Percentiles rank a stretch among this genome's conserved stretches.
phyloP scores from a whole-genome alignment of 306 rosid genomes.

The Delonix regia region DNA sequence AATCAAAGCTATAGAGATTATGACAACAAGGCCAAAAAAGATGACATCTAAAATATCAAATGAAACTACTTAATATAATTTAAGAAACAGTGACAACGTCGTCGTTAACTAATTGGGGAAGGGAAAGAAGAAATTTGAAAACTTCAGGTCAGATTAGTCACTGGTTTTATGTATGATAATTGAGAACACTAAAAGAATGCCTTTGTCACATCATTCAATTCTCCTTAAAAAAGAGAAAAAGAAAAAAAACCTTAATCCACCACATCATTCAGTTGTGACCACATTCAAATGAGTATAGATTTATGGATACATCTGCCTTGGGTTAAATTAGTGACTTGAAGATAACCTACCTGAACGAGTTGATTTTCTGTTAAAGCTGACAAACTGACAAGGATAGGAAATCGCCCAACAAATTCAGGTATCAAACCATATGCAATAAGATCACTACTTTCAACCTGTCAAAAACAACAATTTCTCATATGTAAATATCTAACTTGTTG shows the following conservation, averaged over 20 bases:
- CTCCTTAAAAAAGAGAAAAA: background rate
- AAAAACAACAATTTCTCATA: conserved; percentile 30
- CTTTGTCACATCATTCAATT: conserved; percentile 14
- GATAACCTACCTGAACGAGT: conserved; percentile 75
- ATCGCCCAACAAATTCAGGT: conserved; percentile 96
- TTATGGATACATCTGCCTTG: conserved; percentile 3
- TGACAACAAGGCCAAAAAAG: conserved; percentile 8
- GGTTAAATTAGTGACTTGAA: background rate
- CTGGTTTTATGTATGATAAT: background rate
- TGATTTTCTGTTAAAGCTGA: conserved; percentile 87
- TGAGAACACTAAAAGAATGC: background rate
- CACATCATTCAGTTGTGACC: conserved; percentile 18
- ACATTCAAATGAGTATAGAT: conserved; percentile 16
- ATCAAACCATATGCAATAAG: conserved; percentile 92
- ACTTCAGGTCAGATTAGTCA: background rate
- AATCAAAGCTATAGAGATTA: conserved; percentile 4
- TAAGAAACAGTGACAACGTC: conserved; percentile 13
- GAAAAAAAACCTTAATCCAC: conserved; percentile 9
- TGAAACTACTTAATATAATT: conserved; percentile 9
- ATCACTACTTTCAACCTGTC: conserved; percentile 95
- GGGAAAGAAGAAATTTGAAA: background rate
- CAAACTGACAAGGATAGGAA: conserved; percentile 92
- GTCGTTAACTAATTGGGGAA: background rate
- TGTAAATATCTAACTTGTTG: conserved; percentile 22
- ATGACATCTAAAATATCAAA: conserved; percentile 4